Evolutionary conservation across 2,329 filamentous ascomycete genomes (phyloP).

Genomic region (Hypomyces rosellus): DNA sequence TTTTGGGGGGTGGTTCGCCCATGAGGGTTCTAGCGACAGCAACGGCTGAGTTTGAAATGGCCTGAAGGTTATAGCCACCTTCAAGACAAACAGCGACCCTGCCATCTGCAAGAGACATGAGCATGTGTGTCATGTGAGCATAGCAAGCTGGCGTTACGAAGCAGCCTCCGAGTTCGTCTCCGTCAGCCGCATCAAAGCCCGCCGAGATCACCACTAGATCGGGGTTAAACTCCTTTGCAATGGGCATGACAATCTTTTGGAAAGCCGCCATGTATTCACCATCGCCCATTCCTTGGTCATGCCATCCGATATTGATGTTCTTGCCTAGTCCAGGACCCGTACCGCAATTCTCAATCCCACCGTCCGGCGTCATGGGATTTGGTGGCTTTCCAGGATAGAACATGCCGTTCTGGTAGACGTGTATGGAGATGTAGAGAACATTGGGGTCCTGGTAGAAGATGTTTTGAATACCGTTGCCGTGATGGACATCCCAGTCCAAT

Average conservation of each 20-base stretch:
- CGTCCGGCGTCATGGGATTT: slow-evolving; percentile 52
- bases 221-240: slow-evolving; percentile 86
- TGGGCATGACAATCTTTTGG: slow-evolving; percentile 93
- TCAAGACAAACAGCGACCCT: slow-evolving; percentile 91
- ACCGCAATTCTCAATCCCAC: slow-evolving; percentile 55
- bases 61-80: slow-evolving; percentile 88
- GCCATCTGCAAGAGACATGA: slow-evolving; percentile 87
- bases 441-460: slow-evolving; percentile 95
- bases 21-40: slow-evolving; percentile 90
- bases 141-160: slow-evolving; percentile 89
- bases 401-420: slow-evolving; percentile 74
- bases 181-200: slow-evolving; percentile 91
- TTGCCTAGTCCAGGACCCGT: slow-evolving; percentile 48
- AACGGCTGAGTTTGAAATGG: slow-evolving; percentile 87
- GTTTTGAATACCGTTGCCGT: slow-evolving; percentile 90
- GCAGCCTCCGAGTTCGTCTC: slow-evolving; percentile 87
- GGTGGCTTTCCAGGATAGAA: slow-evolving; percentile 76
- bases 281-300: slow-evolving; percentile 78
- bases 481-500: slow-evolving; percentile 80
- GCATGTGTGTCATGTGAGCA: slow-evolving; percentile 98
- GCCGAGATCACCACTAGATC: slow-evolving; percentile 94
- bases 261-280: slow-evolving; percentile 96
- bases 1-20: slow-evolving; percentile 76
- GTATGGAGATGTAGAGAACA: slow-evolving; percentile 89
- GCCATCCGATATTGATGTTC: slow-evolving; percentile 63